Evolutionary conservation across 208 protist genomes (phyloP), one percentile per base, ranked within the genome.

Genomic region (Trypanosoma boissoni): DNA sequence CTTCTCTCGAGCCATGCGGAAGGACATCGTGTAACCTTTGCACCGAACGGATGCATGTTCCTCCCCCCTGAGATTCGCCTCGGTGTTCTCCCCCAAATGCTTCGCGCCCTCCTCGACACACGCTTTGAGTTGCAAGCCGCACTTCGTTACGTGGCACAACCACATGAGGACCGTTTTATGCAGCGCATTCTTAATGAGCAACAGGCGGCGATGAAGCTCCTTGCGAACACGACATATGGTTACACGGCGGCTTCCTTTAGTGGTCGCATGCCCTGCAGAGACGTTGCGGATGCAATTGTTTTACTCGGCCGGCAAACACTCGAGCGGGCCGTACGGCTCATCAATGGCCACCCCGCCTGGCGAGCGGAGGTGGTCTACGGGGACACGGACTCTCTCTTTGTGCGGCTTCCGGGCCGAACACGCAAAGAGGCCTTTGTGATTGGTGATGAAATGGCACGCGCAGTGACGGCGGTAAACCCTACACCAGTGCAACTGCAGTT

Each of bases 361-460:
- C 73, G 98, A 56, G 96, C 98, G 0, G 75, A 92, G 28, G 98
- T 99, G 32, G 91, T 99, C 24, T 99, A 99, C 72, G 99, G 98
- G 60, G 98, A 99, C 78, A 99, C 98, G 3, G 98, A 99, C 78
- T 99, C 98, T 1, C 86, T 99, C 21, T 99, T 99, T 94, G 94
- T 98, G 29, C 74, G 83, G 8, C 60, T 88, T 28, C 70, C 71
- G 2, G 80, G 76, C 12, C 68, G 80, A 37, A 87, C 59, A 20
- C 67, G 71, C 48, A 55, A 58, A 20, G 88, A 94, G 58, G 83
- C 80, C 1, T 92, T 88, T 59, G 51, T 23, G 31, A 36, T 96
- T 27, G 88, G 77, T 14, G 63, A 78, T 28, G 64, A 74, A 39
- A 97, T 96, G 64, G 87, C 95, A 24, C 54, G 71, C 24, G 89